phyloP scores from a whole-genome alignment of 768 basidiomycete species.

The Mycena maculata region DNA sequence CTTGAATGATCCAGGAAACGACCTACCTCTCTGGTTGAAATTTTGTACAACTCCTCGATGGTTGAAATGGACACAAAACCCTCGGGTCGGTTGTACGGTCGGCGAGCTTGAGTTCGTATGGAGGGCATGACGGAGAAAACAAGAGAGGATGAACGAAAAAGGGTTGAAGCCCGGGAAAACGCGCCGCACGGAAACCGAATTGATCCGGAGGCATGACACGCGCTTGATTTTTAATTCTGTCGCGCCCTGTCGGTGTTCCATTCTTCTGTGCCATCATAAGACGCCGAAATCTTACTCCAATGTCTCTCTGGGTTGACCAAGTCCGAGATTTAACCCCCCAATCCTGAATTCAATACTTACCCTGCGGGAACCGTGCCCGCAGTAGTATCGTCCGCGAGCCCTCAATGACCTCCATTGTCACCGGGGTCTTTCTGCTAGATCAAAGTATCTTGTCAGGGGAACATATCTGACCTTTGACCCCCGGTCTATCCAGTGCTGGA shows the following conservation, averaged over 20 bases:
- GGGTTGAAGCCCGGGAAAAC: no score
- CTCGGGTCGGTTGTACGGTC: not conserved
- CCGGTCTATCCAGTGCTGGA: slow-evolving; percentile 93
- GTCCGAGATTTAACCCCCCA: slow-evolving; percentile 46
- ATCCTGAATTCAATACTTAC: slow-evolving; percentile 12
- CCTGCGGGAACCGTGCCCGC: not conserved
- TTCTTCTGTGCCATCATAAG: no score
- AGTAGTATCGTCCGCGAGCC: slow-evolving; percentile 89
- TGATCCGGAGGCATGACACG: no score
- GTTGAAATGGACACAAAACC: slow-evolving; percentile 3
- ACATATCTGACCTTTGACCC: not conserved
- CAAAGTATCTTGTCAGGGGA: slow-evolving; percentile 77
- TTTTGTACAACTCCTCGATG: not conserved
- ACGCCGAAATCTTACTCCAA: no score
- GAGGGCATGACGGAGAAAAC: no score
- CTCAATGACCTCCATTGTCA: slow-evolving; percentile 95
- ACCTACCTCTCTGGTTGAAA: no score
- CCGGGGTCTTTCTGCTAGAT: slow-evolving; percentile 77
- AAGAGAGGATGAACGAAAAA: no score
- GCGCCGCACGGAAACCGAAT: no score
- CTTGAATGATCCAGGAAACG: not conserved
- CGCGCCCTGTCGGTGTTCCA: not conserved
- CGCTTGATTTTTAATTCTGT: not conserved
- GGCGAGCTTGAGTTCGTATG: not conserved
- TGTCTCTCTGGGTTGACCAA: slow-evolving; percentile 80